Evolutionary conservation across 139 green algal genomes (phyloP).

Genomic region (Chlamydomonas sphaeroides): DNA sequence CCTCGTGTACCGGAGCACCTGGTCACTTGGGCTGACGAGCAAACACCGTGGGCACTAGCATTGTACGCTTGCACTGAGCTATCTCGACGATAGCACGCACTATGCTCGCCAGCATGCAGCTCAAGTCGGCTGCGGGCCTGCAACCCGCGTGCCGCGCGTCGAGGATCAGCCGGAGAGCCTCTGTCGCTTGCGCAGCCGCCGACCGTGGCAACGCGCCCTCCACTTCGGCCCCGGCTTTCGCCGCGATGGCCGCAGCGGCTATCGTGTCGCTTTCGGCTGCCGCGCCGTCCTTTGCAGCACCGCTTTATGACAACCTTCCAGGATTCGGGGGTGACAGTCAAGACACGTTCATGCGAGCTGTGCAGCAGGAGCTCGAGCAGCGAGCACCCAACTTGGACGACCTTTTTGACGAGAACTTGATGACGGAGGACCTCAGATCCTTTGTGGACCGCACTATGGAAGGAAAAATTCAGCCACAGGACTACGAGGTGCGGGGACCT

Average conservation of each 20-base stretch:
- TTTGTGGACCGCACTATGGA: conserved; percentile 42
- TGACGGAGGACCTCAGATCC: conserved; percentile 38
- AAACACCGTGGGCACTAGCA: no score
- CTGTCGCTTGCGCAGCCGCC: conserved; percentile 9
- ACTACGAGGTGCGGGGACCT: conserved; percentile 19
- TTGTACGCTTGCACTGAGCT: no score
- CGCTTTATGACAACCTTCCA: conserved; percentile 34
- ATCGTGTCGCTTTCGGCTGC: conserved; percentile 1
- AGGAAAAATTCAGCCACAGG: conserved; percentile 34
- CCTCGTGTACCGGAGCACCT: no score
- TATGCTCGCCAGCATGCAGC: not conserved
- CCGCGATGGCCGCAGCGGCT: not conserved
- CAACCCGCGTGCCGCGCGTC: not conserved
- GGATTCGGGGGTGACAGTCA: conserved; percentile 13
- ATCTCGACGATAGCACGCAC: no score
- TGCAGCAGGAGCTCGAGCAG: not conserved
- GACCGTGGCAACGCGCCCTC: not conserved
- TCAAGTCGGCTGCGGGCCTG: not conserved
- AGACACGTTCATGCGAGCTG: conserved; percentile 7
- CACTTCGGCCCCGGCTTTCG: not conserved
- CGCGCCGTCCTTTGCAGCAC: conserved; percentile 4
- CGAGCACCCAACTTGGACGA: conserved; percentile 9
- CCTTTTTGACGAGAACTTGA: conserved; percentile 54
- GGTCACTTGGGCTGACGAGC: no score
- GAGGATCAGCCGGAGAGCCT: not conserved